Evolutionary conservation across 441 rosid species (phyloP), one percentile per base, ranked within the genome.

Genomic region (Euphorbia schlechtendalii): DNA sequence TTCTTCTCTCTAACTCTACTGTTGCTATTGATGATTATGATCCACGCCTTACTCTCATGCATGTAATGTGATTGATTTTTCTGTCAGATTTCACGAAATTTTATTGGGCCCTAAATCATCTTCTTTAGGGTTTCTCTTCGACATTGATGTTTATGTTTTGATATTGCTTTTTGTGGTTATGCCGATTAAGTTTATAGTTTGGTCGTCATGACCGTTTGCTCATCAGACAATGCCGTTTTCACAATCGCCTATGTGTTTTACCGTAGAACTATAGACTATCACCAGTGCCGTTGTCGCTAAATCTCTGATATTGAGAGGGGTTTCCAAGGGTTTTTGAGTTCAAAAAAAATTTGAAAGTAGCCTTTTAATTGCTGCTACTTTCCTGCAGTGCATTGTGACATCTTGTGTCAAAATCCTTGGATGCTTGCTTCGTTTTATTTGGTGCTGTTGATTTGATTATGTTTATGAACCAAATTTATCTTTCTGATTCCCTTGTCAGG

Each of bases 401-500:
- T 51, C 8, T 10, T 17, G 7, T 28, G 11, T 56, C 14, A 21
- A n/a, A 56, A 1, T 55, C 3, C 24, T 36, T 60, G 14, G 15
- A 54, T 46, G 25, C 51, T 14, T 57, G 63, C 66, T 28, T 62
- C 18, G 8, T 24, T n/a, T 40, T 38, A 2, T 54, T 48, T 27
- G 12, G 41, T 14, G 45, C 43, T 17, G 14, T 59, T 69, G 17
- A 56, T 13, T 32, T 14, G 18, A 56, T 11, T 20, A 46, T n/a
- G 54, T 64, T 25, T 54, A 21, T 68, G 41, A 49, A 48, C 21
- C 64, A 52, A 12, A 13, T 15, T 69, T 56, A 48, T 59, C 46
- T 1, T 38, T 27, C 49, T 53, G 28, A 64, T 61, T 51, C 41
- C 68, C 63, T 56, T 66, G 27, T 45, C 64, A 72, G 79, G 77